phyloP scores from a whole-genome alignment of 2,329 filamentous ascomycete genomes.

The Fusarium sp. region DNA sequence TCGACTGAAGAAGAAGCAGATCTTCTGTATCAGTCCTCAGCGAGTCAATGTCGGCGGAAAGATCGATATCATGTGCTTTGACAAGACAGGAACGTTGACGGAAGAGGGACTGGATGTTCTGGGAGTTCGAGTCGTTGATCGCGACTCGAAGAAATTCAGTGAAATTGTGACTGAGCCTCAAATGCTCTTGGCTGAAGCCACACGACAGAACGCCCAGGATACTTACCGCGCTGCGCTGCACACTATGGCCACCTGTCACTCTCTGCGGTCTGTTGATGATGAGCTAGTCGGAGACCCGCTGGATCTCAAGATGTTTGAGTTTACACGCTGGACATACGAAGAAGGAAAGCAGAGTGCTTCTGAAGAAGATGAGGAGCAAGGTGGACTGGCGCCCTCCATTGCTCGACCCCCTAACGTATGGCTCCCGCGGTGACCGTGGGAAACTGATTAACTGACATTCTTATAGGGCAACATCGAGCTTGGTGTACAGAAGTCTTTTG shows the following conservation, averaged over 20 bases:
- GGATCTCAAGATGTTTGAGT: conserved; percentile 98
- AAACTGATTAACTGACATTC: neutral
- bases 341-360: conserved; percentile 78
- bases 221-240: conserved; percentile 74
- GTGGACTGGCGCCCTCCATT: conserved; percentile 84
- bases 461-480: conserved; percentile 74
- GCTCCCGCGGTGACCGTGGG: conserved; percentile 50
- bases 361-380: conserved; percentile 77
- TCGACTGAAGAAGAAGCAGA: conserved; percentile 85
- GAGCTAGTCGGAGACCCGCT: conserved; percentile 93
- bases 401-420: conserved; percentile 76
- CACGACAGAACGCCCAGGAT: conserved; percentile 42
- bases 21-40: conserved; percentile 98
- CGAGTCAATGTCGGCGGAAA: conserved; percentile 97
- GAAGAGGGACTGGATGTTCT: conserved; percentile 96
- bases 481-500: conserved; percentile 89
- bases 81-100: conserved; percentile 98
- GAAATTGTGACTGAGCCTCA: conserved; percentile 76
- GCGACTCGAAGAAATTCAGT: conserved; percentile 70
- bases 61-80: conserved; percentile 94
- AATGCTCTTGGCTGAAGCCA: conserved; percentile 61
- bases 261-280: conserved; percentile 83
- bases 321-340: conserved; percentile 91
- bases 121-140: conserved; percentile 81
- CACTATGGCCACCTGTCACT: conserved; percentile 98